Evolutionary conservation across 164 flowering plant genomes (phyloP).

Genomic region (Liriodendron chinense): DNA sequence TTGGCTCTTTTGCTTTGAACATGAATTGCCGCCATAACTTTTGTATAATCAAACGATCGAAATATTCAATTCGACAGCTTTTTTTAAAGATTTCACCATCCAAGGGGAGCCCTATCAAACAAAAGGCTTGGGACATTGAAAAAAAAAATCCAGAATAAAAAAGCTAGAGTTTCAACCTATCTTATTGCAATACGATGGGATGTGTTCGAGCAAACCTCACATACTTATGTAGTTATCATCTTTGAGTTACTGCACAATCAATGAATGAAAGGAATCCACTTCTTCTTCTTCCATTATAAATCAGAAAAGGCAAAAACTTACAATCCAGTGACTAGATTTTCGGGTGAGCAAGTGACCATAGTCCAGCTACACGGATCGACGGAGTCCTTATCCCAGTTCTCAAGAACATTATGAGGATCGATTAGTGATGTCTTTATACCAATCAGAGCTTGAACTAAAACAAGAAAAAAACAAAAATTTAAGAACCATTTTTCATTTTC

Average conservation of each 20-base stretch:
- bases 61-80: no score
- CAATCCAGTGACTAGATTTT: slow-evolving; percentile 69
- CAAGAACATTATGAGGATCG: slow-evolving; percentile 88
- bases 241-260: no score
- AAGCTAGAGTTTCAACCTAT: no score
- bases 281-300: not conserved
- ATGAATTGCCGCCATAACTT: no score
- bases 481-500: not conserved
- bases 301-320: slow-evolving; percentile 35
- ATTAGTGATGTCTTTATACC: slow-evolving; percentile 50
- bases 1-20: no score
- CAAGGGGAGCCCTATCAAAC: no score
- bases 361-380: slow-evolving; percentile 99
- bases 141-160: no score
- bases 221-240: not conserved
- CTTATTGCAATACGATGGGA: no score
- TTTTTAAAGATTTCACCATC: no score
- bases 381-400: slow-evolving; percentile 83
- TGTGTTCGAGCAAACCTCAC: not conserved
- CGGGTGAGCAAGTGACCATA: slow-evolving; percentile 88
- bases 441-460: slow-evolving; percentile 89
- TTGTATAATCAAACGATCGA: no score
- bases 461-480: slow-evolving; percentile 10
- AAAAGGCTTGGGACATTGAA: no score
- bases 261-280: not conserved